Base-by-base conservation (phyloP, 2,329 filamentous ascomycete species). In the Pseudogymnoascus sp. region DNA sequence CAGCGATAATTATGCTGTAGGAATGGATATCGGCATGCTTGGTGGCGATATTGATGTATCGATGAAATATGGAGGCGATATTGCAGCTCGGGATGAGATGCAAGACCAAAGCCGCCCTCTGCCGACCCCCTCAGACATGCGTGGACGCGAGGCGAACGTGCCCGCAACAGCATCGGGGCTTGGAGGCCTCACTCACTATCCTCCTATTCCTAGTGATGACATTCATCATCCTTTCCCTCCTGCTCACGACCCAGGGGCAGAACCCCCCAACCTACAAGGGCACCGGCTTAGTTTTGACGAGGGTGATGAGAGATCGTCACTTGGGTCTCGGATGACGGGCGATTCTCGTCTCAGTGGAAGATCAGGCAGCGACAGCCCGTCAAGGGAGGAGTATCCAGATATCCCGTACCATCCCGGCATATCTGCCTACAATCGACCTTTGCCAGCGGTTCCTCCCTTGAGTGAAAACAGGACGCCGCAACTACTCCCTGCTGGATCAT, bases 351-450 rank as follows among this genome's bases (percentile, higher is more conserved):
- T 63, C 70, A 79, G 64, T 67, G 71, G 68, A 53, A 75, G 74
- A 59, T 81, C 79, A 38, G 76, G 75, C 14, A 86, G 84, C 68
- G 86, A 90, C 38, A 90, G 87, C 29, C 86, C 87, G 1, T 76
- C 78, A 37, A 85, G 85, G 67, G 86, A 89, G 47, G 91, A 92
- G 63, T 90, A 91, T 66, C 90, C 89, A 16, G 95, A 96, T 70
- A 86, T 97, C 72, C 96, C 96, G 73, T 99, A 96, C 74, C 92
- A 97, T 70, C 93, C 93, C 16, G 91, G 91, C 40, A 85, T 92
- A 80, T 61, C 86, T 86, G 62, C 74, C 88, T 63, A 53, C 83
- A 86, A 70, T 80, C 86, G 78, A 76, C 92, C 76, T 75, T 88
- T 79, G 71, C 90, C 78, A 68, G 84, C 84, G 6, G 77, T 87